Base-by-base conservation (phyloP, 2,329 filamentous ascomycete genomes). In the Ophiosphaerella narmari region DNA sequence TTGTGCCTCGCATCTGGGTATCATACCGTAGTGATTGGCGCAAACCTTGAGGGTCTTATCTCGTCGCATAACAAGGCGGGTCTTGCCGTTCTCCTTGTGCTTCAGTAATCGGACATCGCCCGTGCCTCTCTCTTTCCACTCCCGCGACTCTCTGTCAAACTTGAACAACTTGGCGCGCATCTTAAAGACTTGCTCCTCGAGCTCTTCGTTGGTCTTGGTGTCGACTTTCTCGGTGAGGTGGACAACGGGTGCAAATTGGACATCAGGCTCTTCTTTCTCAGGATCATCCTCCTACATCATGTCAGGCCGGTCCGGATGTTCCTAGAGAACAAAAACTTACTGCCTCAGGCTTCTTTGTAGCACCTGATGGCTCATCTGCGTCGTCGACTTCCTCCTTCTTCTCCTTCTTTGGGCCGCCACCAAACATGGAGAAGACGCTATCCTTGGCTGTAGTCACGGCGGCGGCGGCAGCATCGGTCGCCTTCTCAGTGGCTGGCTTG, bases 31-130 rank as follows among this genome's bases (percentile, higher is more conserved):
- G 84, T 99, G 94, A 83, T 99, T 99, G 74, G 94, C 94, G 87
- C 94, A 99, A 78, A 99, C 94, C 85, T 99, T 99, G 80, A 97
- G 86, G 55, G 94, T 99, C 90, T 97, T 97, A 83, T 99, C 94
- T 75, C 94, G 86, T 76, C 94, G 89, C 94, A 99, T 99, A 66
- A 99, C 94, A 68, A 99, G 82, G 67, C 94, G 87, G 52, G 92
- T 96, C 88, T 97, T 97, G 78, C 89, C 86, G 76, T 96, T 97
- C 82, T 97, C 92, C 85, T 91, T 94, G 84, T 99, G 94, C 87
- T 97, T 97, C 74, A 99, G 83, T 77, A 99, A 84, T 72, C 93
- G 86, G 59, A 97, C 92, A 70, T 97, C 93, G 68, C 94, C 94
- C 60, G 94, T 97, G 61, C 94, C 94, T 73, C 94, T 89, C 86